phyloP scores from a whole-genome alignment of 495 filamentous ascomycete genomes.

The Sabuloglossum arenarium region DNA sequence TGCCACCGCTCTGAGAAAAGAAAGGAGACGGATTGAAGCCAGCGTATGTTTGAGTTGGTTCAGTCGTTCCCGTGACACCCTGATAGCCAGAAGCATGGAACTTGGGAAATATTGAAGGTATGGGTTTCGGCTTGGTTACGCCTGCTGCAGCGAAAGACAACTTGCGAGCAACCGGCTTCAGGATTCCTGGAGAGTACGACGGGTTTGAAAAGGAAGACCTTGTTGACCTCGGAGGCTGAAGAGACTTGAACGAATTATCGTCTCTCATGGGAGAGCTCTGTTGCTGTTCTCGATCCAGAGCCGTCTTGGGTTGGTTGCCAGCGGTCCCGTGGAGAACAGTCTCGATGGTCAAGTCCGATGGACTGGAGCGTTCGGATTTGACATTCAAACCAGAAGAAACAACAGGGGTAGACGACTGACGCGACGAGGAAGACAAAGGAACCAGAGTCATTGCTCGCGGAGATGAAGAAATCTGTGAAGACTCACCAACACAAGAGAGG shows the following conservation, averaged over 20 bases:
- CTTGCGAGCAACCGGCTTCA: background rate
- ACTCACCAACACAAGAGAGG: constrained; percentile 64
- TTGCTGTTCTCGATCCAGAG: background rate
- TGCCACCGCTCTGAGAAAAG: constrained; percentile 37
- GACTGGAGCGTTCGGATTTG: constrained; percentile 14
- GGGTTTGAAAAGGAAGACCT: constrained; percentile 17
- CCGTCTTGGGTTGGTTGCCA: background rate
- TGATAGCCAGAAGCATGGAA: background rate
- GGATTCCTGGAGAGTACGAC: constrained; percentile 1
- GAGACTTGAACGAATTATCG: constrained; percentile 27
- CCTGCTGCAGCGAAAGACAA: background rate
- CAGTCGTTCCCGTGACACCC: background rate
- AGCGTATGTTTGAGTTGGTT: background rate
- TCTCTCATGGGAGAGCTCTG: background rate
- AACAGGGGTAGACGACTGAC: background rate
- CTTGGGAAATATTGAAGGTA: background rate
- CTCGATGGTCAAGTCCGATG: background rate
- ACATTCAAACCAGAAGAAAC: constrained; percentile 28
- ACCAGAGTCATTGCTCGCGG: constrained; percentile 11
- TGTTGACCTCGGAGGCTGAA: constrained; percentile 26
- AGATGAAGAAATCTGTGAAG: constrained; percentile 14
- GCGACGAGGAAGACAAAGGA: constrained; percentile 17
- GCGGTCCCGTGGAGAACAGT: background rate
- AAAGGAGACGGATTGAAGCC: constrained; percentile 21
- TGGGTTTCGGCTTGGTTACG: background rate